phyloP scores from a whole-genome alignment of 768 basidiomycete genomes.

The Jaapia argillacea region DNA sequence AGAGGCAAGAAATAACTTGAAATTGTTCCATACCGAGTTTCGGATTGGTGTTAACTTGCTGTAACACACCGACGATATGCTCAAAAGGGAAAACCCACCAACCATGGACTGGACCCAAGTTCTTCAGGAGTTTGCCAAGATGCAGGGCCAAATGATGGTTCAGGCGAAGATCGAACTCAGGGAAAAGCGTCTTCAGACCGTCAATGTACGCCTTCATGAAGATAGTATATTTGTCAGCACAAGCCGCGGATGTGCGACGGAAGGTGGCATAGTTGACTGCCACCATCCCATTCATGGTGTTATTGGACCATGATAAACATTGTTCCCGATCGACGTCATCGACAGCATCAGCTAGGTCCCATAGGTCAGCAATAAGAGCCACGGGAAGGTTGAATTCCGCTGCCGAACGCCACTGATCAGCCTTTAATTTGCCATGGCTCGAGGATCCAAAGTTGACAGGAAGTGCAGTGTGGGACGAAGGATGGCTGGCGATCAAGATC shows the following conservation, averaged over 20 bases:
- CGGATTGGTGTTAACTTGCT: slow-evolving; percentile 23
- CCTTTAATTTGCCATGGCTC: slow-evolving; percentile 24
- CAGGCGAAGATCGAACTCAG: slow-evolving; percentile 8
- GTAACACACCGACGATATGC: slow-evolving; percentile 24
- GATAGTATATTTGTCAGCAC: slow-evolving; percentile 3
- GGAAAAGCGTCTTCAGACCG: slow-evolving; percentile 13
- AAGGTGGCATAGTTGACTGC: slow-evolving; percentile 15
- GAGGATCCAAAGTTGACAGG: slow-evolving; percentile 18
- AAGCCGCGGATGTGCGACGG: slow-evolving; percentile 6
- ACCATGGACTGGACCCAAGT: slow-evolving; percentile 25
- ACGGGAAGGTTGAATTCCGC: slow-evolving; percentile 23
- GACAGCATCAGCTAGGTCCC: slow-evolving; percentile 5
- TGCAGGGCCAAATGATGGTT: slow-evolving; percentile 23
- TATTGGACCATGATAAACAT: slow-evolving; percentile 8
- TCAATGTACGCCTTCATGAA: slow-evolving; percentile 13
- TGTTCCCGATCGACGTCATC: neutral
- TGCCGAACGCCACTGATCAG: slow-evolving; percentile 24
- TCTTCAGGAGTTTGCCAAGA: slow-evolving; percentile 20
- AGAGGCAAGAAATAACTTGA: too few species aligned
- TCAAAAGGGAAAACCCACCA: slow-evolving; percentile 34
- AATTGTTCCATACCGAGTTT: too few species aligned
- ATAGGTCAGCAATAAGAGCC: slow-evolving; percentile 22
- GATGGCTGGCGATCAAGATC: slow-evolving; percentile 10
- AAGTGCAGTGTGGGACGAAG: slow-evolving; percentile 18
- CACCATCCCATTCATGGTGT: slow-evolving; percentile 19